Conservation (phyloP, 1,139 yeast genomes). For the Geotrichum siamense region DNA sequence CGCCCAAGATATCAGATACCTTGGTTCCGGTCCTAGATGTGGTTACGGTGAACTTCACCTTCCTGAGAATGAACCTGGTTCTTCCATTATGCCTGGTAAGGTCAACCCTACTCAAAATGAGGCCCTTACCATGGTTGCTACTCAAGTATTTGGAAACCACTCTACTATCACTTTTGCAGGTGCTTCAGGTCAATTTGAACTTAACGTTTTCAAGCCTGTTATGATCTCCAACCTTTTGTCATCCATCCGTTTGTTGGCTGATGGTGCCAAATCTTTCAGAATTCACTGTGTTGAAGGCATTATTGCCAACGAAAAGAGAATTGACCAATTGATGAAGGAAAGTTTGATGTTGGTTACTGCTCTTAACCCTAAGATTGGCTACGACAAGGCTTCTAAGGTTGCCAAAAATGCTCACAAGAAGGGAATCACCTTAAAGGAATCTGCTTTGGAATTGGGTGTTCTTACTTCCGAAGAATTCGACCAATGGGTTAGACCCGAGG, state of each 20-base stretch:
- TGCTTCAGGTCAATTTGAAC: constrained; percentile 97
- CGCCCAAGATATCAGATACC: constrained; percentile 95
- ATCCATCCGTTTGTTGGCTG: constrained; percentile 82
- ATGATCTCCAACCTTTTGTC: constrained; percentile 84
- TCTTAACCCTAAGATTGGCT: constrained; percentile 96
- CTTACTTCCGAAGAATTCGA: constrained; percentile 80
- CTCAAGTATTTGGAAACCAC: constrained; percentile 96
- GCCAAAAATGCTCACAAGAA: constrained; percentile 98
- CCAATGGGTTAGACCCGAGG: constrained; percentile 96
- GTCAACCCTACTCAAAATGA: constrained; percentile 99
- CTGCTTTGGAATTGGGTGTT: constrained; percentile 79
- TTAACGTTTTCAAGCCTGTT: constrained; percentile 96
- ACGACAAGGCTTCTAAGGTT: constrained; percentile 92
- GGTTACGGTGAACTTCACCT: constrained; percentile 93
- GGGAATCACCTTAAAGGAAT: constrained; percentile 89
- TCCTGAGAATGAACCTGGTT: constrained; percentile 99
- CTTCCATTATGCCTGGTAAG: constrained; percentile 99
- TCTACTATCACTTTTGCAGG: constrained; percentile 94
- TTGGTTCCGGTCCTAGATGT: constrained; percentile 98
- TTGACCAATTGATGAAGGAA: constrained; percentile 80
- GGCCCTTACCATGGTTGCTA: constrained; percentile 96
- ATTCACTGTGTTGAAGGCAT: constrained; percentile 93
- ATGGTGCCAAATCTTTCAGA: constrained; percentile 85
- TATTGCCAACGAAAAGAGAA: constrained; percentile 78
- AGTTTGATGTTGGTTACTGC: constrained; percentile 98